Conservation (phyloP, 2,329 filamentous ascomycete species). For the Botryosphaeria dothidea region DNA sequence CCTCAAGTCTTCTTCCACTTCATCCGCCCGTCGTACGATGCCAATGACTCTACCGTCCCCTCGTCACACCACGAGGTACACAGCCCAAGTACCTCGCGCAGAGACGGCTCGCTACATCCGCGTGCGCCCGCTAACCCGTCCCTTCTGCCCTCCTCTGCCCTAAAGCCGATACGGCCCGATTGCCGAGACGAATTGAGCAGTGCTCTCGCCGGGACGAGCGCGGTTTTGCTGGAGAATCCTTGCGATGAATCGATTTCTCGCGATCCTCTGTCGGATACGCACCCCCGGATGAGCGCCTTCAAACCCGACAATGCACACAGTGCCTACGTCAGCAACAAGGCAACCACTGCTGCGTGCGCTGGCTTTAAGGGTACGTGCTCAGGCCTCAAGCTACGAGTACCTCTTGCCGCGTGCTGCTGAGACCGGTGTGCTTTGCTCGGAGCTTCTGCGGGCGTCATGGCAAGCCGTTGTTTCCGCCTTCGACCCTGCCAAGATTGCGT, state of each 20-base stretch:
- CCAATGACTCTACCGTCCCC: not conserved
- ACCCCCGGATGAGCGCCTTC: not conserved
- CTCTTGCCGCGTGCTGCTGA: not conserved
- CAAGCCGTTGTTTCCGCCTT: not conserved
- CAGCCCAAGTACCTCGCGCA: not conserved
- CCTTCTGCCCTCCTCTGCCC: not conserved
- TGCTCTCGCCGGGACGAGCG: not conserved
- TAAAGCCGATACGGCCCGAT: not conserved
- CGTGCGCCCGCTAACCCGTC: not conserved
- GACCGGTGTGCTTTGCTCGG: not conserved
- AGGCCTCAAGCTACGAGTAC: not conserved
- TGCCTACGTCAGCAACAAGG: not conserved
- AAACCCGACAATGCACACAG: not conserved
- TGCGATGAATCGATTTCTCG: not conserved
- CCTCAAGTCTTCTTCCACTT: not conserved
- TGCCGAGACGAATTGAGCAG: not conserved
- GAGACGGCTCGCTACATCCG: not conserved
- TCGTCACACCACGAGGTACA: not conserved
- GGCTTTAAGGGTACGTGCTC: not conserved
- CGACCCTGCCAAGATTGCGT: not conserved
- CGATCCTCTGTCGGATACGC: not conserved
- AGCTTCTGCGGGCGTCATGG: not conserved
- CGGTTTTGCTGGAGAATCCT: not conserved
- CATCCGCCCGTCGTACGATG: not conserved
- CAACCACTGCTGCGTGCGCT: not conserved